These are phyloP conservation scores for Alternaria solani DNA, from an alignment of 2,329 filamentous ascomycete species.

Conservation along the genomic window DNA sequence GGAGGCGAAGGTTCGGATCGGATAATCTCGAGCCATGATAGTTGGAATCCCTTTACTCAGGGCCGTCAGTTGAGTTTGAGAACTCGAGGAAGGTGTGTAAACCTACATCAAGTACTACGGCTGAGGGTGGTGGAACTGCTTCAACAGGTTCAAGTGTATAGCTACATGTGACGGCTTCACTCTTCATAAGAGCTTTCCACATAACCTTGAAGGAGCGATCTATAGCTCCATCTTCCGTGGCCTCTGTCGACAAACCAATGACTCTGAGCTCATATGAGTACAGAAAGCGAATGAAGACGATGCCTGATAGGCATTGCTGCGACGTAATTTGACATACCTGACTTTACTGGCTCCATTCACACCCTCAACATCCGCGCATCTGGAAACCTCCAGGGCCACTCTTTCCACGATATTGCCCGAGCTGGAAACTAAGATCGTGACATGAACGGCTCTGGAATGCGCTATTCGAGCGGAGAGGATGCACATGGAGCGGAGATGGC, in stretches of 20 bases:
- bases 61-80: background rate
- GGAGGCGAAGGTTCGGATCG: background rate
- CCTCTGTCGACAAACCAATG: background rate
- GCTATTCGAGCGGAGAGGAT: background rate
- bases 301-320: background rate
- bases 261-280: background rate
- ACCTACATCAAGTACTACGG: background rate
- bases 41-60: background rate
- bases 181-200: background rate
- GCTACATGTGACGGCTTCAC: background rate
- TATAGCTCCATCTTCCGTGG: background rate
- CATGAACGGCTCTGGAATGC: background rate
- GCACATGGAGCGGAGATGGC: background rate
- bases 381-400: background rate
- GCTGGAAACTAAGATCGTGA: background rate
- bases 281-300: background rate
- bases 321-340: background rate
- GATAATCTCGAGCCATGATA: background rate
- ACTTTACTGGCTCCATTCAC: background rate
- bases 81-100: background rate
- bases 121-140: background rate
- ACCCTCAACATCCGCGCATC: background rate
- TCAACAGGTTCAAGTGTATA: background rate
- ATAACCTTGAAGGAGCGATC: background rate
- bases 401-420: background rate